Base-by-base conservation (phyloP, 495 filamentous ascomycete genomes). In the Xylaria castorea region DNA sequence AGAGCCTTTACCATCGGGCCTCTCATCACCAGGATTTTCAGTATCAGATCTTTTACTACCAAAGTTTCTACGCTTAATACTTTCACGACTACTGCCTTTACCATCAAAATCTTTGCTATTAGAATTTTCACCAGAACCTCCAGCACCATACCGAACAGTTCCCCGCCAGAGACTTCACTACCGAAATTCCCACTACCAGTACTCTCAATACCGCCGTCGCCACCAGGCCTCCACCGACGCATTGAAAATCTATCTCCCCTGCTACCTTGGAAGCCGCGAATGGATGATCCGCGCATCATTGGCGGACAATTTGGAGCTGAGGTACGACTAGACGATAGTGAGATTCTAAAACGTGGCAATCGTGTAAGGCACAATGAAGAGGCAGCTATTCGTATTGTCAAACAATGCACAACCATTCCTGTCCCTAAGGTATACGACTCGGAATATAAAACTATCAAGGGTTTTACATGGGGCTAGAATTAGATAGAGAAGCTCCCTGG, bases 401-500 rank as follows among this genome's bases (percentile, higher is more conserved):
- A 61, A 34, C 44, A 72, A 55, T 50, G 65, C 40, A 70, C 71
- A 2, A 64, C 50, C 12, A 60, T 75, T 25, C 74, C 74, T 1
- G 65, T 75, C 30, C 74, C 74, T 4, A 38, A 36, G 1, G 20
- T 75, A 9, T 50, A 73, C 32, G 18, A 16, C 7, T 38, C 70
- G 7, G 12, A 22, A 0, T 73, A 58, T 38, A 58, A 7, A 48
- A 9, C 36, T 18, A 4, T 5, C 18, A 12, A 68, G 36, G 25
- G n/a, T 36, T 25, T 25, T 5, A 50, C 71, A 14, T 44, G 55
- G n/a, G 75, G 80, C 38, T 14, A 6, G n/a, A 78, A 80, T 48
- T 27, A 63, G 14, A 83, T 83, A 80, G 73, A 73, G 11, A 32
- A 75, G 2, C 18, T 73, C 8, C 55, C 18, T 1, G 71, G 71